Base-by-base conservation (phyloP, 805 yeast species). In the Ogataea ganodermae region DNA sequence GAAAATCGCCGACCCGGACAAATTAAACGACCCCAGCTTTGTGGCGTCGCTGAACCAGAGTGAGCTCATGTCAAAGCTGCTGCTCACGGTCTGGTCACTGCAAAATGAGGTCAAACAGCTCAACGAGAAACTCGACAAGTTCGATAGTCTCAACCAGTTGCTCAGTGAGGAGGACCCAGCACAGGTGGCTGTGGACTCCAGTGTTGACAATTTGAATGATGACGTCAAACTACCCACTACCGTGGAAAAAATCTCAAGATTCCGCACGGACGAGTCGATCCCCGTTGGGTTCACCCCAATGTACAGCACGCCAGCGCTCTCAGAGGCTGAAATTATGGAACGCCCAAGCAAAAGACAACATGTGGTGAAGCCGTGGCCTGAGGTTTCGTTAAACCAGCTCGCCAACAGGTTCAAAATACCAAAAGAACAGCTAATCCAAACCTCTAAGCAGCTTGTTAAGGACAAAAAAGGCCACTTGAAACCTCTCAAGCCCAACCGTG, bases 351-450 rank as follows among this genome's bases (percentile, higher is more conserved):
- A 52, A 22, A 56, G 52, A 46, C 54, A 54, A 37, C 52, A 46
- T 2, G 49, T 58, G 10, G 58, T 57, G 35, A 57, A 52, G 40
- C 66, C 66, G 12, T 62, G 65, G 65, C 60, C 61, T 5, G 66
- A 63, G 44, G 52, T 57, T 9, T 56, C 67, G 7, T 48, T 62
- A n/a, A 55, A 45, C 36, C 65, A 62, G 50, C 43, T 63, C 22
- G 66, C 66, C 2, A 49, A 50, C 10, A 50, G 62, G 46, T 62
- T 62, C 39, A 60, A 59, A 18, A 49, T 63, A 18, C 53, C 67
- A 6, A 56, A 55, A 33, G 59, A 58, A 13, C 54, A 50, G 38
- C 35, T 55, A 9, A 6, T 42, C 13, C 55, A 50, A 32, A 43
- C 55, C 6, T 51, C 52, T 23, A 53, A 52, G 32, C 37, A 30